Evolutionary conservation across 345 rosid species (phyloP), one percentile per base, ranked within the genome.

Genomic region (Eucalyptus sp.): DNA sequence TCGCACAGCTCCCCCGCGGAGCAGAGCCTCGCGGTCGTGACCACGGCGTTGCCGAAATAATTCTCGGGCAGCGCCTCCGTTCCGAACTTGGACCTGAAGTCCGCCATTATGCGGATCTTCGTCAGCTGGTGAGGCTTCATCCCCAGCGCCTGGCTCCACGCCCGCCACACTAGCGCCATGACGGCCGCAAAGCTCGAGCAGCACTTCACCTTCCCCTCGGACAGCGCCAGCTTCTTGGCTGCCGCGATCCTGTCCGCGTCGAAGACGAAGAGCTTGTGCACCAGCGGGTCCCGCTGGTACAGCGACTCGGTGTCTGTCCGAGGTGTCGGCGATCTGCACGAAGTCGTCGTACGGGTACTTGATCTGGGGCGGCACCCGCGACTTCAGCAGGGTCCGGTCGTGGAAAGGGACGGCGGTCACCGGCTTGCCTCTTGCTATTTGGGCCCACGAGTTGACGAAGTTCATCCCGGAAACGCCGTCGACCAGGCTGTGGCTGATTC

Each of bases 401-500:
- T 89, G 85, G 83, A 90, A 92, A 50, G 93, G 92, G 60, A 89
- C 81, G 60, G 86, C 84, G 15, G 89, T 56, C 11, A 87, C 89
- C 54, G 93, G 89, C 62, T 83, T 76, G 9, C 90, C 91, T 46
- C 92, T 89, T 4, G 92, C 90, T 13, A 89, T 88, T 79, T 90
- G 91, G 7, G 91, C 93, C 93, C 92, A 92, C 4, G 91, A 90
- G 76, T 89, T 89, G 58, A 89, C 88, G 87, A 92, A 90, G 83
- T 90, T 90, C 91, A 92, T 92, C 24, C 90, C 92, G 6, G 90
- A 90, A 43, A 91, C 86, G 18, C 92, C 92, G 79, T 92, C 93
- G 48, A 91, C 91, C 89, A 92, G 87, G 20, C 90, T 88, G 83
- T 92, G 93, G 56, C 88, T 92, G 48, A 87, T 84, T 44, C 90